Evolutionary conservation across 2,329 filamentous ascomycete species (phyloP).

Genomic region (Colletotrichum abscissum): DNA sequence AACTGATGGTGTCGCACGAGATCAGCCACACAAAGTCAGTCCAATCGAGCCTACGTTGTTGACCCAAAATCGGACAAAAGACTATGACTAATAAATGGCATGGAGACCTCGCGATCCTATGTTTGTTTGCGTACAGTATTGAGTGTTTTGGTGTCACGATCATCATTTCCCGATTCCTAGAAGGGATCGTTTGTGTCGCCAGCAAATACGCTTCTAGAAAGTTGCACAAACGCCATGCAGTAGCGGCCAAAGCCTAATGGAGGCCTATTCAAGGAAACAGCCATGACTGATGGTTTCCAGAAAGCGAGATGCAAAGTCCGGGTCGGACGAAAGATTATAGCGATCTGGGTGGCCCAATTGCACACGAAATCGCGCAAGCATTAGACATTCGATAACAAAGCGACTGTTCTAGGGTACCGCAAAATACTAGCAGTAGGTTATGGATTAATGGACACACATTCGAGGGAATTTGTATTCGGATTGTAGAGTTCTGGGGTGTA

Average conservation of each 20-base stretch:
- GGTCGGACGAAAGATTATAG: not conserved
- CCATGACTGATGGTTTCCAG: not conserved
- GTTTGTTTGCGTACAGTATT: not conserved
- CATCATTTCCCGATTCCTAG: not conserved
- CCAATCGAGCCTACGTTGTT: not conserved
- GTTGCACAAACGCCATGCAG: not conserved
- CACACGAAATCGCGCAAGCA: not conserved
- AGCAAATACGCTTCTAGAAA: not conserved
- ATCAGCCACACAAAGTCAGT: not conserved
- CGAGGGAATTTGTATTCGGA: not conserved
- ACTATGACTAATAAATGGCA: not conserved
- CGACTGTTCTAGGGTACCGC: not conserved
- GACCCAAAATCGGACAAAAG: not conserved
- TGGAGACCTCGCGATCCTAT: not conserved
- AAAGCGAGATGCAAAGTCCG: not conserved
- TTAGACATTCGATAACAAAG: too few relatives aligned
- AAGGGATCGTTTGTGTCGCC: not conserved
- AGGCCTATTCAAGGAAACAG: not conserved
- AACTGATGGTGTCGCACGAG: not conserved
- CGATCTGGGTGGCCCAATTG: not conserved
- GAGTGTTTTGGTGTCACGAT: not conserved
- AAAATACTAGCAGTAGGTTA: not conserved
- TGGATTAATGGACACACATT: not conserved
- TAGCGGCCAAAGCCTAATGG: not conserved
- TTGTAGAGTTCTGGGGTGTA: not conserved